A percentile compares a stretch with the other conserved stretches of the same genome.
phyloP scores from a whole-genome alignment of 192 early-diverging fungal genomes.

The Entomortierella parvispora region DNA sequence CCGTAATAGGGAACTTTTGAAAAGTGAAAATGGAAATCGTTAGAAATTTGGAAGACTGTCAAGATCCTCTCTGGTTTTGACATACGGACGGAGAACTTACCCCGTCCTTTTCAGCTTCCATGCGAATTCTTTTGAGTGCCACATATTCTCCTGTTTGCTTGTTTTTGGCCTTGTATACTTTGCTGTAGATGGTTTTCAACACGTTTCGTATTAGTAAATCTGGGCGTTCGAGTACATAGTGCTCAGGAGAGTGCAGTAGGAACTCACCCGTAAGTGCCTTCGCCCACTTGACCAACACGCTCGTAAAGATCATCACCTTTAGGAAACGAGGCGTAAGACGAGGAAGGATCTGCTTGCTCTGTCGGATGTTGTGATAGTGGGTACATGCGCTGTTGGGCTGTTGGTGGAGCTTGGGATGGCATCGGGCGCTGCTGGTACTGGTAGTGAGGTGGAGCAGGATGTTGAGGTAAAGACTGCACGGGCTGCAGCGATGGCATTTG shows the following conservation, averaged over 20 bases:
- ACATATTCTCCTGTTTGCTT: slow-evolving; percentile 74
- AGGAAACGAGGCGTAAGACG: background rate
- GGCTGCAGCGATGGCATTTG: slow-evolving; percentile 2
- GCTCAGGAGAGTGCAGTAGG: no score
- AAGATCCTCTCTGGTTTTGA: no score
- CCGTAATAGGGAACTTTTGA: slow-evolving; percentile 81
- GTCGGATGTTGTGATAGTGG: slow-evolving; percentile 4
- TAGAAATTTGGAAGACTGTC: no score
- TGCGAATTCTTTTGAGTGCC: slow-evolving; percentile 84
- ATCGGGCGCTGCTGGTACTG: background rate
- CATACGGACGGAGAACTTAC: slow-evolving; percentile 40
- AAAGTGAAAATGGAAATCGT: background rate
- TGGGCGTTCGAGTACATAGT: no score
- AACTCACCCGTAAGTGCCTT: slow-evolving; percentile 81
- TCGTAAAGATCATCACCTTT: slow-evolving; percentile 72
- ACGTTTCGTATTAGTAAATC: no score
- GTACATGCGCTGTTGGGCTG: background rate
- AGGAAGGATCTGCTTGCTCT: slow-evolving; percentile 5
- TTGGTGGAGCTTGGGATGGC: slow-evolving; percentile 2
- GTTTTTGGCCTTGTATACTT: slow-evolving; percentile 85
- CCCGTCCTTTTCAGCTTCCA: slow-evolving; percentile 84
- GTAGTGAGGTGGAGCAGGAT: background rate
- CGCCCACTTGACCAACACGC: slow-evolving; percentile 81
- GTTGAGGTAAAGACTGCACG: background rate
- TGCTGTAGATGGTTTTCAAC: slow-evolving; percentile 53